Evolutionary conservation across 169 alveolate species (phyloP), one percentile per base, ranked within the genome.

Genomic region (Eimeria acervulina): DNA sequence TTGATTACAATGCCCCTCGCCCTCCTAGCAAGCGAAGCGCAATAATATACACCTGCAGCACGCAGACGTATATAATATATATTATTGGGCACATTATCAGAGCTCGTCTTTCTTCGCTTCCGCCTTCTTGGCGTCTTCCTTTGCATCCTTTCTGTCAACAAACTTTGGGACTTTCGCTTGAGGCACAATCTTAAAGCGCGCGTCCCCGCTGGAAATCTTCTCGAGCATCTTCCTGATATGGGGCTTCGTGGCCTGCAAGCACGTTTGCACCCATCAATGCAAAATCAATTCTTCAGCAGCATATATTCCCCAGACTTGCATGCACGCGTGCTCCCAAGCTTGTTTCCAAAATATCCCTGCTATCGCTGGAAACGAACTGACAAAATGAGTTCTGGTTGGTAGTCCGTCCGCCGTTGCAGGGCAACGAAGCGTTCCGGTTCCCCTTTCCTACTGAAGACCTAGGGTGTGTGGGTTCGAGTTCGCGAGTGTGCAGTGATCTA

Each of bases 141-240:
- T 70, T 40, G 87, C 72, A 12, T 90, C 95, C 74, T 90, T 90
- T 42, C 95, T 80, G 88, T 90, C 88, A 21, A 47, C 95, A 26
- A 40, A 90, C 95, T 76, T 38, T 26, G 95, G 95, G 33, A 90
- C 81, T 74, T 90, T 90, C 40, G 76, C 85, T 2, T 76, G 61
- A 3, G 95, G 95, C 40, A 90, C 95, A 17, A 90, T 76, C 88
- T 70, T 90, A 72, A 90, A 90, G 33, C 95, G 95, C 52, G 95
- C 95, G 74, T 90, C 81, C n/a, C 95, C 95, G 38, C 90, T 80
- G 19, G 90, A 80, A 42, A 80, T 80, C 33, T 38, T 80, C 38
- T 61, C 90, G 31, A 80, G 90, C 90, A 80, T 80, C 66, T 80
- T 80, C 21, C 90, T 63, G 47, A 80, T 80, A 66, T 80, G 90